Evolutionary conservation across 169 alveolate species (phyloP).

Genomic region (Nephromyces sp.): DNA sequence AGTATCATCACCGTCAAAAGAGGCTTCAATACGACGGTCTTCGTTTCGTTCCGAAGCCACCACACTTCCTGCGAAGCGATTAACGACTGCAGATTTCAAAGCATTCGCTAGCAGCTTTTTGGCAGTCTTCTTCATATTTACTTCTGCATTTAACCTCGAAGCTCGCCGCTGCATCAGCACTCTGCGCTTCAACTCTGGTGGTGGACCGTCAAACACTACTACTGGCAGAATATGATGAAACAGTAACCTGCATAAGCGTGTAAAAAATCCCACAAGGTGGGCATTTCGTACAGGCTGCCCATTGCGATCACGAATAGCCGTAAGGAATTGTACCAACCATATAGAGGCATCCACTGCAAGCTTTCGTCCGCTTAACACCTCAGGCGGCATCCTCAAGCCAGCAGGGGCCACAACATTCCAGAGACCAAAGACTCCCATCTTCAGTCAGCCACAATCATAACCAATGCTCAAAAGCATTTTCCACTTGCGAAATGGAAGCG

Average conservation of each 20-base stretch:
- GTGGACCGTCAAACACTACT: slow-evolving; percentile 68
- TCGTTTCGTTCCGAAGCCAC: no score
- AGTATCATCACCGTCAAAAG: no score
- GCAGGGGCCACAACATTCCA: slow-evolving; percentile 75
- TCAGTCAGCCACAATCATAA: no score
- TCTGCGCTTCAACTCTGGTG: slow-evolving; percentile 56
- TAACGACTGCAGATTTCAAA: no score
- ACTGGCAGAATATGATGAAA: slow-evolving; percentile 62
- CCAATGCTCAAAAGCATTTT: no score
- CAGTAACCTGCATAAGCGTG: slow-evolving; percentile 48
- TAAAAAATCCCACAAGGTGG: slow-evolving; percentile 30
- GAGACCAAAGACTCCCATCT: slow-evolving; percentile 51
- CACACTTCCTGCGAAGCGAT: no score
- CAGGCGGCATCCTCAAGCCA: slow-evolving; percentile 65
- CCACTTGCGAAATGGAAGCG: no score
- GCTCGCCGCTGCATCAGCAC: slow-evolving; percentile 45
- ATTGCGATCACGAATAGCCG: neutral
- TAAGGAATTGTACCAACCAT: slow-evolving; percentile 48
- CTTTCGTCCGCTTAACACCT: slow-evolving; percentile 58
- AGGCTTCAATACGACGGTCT: no score
- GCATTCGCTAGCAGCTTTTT: neutral
- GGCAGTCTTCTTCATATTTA: neutral
- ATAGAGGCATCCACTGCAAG: slow-evolving; percentile 76
- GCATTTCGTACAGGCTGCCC: neutral
- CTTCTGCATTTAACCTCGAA: neutral